A percentile compares a stretch with the other conserved stretches of the same genome.
Evolutionary conservation across 1,139 yeast species (phyloP).

Genomic region (Suhomyces choctaworum): DNA sequence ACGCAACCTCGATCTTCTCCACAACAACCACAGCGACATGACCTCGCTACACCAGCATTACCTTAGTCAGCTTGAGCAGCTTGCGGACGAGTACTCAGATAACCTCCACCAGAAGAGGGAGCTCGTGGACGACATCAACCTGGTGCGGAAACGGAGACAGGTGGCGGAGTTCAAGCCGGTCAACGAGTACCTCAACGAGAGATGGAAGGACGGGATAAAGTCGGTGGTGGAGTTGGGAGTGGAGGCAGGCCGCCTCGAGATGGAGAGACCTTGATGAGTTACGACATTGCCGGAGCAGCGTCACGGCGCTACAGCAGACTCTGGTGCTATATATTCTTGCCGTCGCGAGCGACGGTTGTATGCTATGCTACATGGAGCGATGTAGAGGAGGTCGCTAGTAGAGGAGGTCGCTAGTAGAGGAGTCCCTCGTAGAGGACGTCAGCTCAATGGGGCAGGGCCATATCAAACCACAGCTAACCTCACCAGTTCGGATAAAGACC

Average conservation of each 20-base stretch:
- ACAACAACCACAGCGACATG: slow-evolving; percentile 23
- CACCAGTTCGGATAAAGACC: no score
- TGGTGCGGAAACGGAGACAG: slow-evolving; percentile 36
- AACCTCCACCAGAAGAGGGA: slow-evolving; percentile 30
- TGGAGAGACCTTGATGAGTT: slow-evolving; percentile 10
- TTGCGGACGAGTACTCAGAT: slow-evolving; percentile 19
- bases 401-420: no score
- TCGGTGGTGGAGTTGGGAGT: slow-evolving; percentile 38
- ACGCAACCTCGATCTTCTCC: slow-evolving; percentile 27
- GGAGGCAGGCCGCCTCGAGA: slow-evolving; percentile 26
- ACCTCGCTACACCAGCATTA: slow-evolving; percentile 22
- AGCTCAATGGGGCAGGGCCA: no score
- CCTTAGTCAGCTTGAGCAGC: slow-evolving; percentile 19
- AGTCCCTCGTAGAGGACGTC: no score
- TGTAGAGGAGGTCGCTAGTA: no score
- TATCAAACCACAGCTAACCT: no score
- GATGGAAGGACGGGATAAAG: slow-evolving; percentile 44
- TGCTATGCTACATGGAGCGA: no score
- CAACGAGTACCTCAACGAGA: slow-evolving; percentile 32
- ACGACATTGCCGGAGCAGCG: no score
- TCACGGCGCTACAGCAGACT: no score
- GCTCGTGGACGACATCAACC: slow-evolving; percentile 31
- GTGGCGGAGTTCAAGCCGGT: slow-evolving; percentile 36
- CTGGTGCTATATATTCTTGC: no score
- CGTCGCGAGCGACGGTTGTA: no score